Percentiles rank a stretch among this genome's conserved stretches.
Conservation (phyloP, 305 asterid genomes). For the Caryopteris hybrid region DNA sequence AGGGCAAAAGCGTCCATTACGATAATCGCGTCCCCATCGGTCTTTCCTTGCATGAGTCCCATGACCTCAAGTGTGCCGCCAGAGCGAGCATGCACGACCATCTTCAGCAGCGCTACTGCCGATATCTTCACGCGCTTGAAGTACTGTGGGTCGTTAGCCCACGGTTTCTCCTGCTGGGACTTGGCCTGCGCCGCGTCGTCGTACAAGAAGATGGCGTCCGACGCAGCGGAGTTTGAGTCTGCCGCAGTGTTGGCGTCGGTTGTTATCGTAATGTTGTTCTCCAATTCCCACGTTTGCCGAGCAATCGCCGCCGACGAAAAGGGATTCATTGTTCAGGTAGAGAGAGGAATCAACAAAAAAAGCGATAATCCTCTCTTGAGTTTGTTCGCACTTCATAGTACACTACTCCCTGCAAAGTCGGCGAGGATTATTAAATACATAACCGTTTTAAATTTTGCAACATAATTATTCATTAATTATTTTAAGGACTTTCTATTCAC, state of each 20-base stretch:
- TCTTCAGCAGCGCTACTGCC: conserved; percentile 91
- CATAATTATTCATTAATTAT: no score
- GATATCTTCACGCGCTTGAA: conserved; percentile 97
- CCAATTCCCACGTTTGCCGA: conserved; percentile 89
- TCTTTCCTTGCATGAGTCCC: conserved; percentile 99
- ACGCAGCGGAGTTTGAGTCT: conserved; percentile 39
- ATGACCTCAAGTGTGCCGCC: conserved; percentile 96
- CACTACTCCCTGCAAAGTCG: no score
- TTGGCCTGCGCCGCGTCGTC: conserved; percentile 77
- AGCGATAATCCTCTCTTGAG: conserved; percentile 5
- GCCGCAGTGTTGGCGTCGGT: conserved; percentile 12
- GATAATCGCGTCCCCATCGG: conserved; percentile 88
- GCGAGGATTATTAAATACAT: no score
- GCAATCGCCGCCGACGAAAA: conserved; percentile 60
- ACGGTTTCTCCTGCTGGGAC: conserved; percentile 84
- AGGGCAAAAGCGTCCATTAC: conserved; percentile 99
- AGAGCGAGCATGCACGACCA: conserved; percentile 99
- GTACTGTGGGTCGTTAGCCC: conserved; percentile 88
- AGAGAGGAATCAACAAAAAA: not conserved
- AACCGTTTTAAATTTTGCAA: no score
- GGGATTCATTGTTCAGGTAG: conserved; percentile 3
- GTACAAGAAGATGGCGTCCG: conserved; percentile 80
- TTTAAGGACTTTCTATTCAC: no score
- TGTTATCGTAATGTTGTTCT: conserved; percentile 58
- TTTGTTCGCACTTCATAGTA: no score